Evolutionary conservation across 345 rosid genomes (phyloP), one percentile per base, ranked within the genome.

Genomic region (Citrus trifoliata): DNA sequence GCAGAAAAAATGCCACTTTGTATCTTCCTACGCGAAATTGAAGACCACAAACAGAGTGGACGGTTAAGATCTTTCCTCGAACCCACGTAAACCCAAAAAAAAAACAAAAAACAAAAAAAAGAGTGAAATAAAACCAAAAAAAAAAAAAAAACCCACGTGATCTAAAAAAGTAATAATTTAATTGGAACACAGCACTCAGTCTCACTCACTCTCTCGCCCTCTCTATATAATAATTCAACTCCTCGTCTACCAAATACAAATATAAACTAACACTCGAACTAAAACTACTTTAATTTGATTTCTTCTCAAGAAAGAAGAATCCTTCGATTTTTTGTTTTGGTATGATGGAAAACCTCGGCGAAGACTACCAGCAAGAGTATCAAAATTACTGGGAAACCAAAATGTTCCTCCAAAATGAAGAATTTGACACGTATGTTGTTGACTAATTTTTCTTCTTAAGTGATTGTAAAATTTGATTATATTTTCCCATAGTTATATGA

Each of bases 381-480:
- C 69, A 77, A 7, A 74, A 83, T 58, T 80, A 78, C 27, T 80
- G 79, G 83, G 81, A 83, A 40, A 77, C 79, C 74, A 83, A 78
- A 67, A 66, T 77, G 81, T 76, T 83, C 48, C 18, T 78, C 42
- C 82, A 70, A 13, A 78, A 75, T 66, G 83, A 83, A 70, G 86
- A 83, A 46, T 63, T 77, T 35, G 83, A 80, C 27, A 83, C 76
- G 77, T 81, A 67, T 7, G 35, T 24, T 16, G 32, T 21, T 0
- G 8, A 1, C 13, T 35, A 74, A n/a, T 51, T 67, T 25, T 76
- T n/a, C 18, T 10, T 18, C 25, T 22, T 1, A 1, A 1, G 0
- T 18, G 22, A 53, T 53, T 53, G 51, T 13, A 46, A 46, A 46
- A 46, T 46, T 46, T 46, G 4, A 46, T 46, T 46, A 46, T 46